Percentiles rank a stretch among this genome's conserved stretches.
Conservation (phyloP, 2,329 filamentous ascomycete genomes). For the Hypoxylon sp. region DNA sequence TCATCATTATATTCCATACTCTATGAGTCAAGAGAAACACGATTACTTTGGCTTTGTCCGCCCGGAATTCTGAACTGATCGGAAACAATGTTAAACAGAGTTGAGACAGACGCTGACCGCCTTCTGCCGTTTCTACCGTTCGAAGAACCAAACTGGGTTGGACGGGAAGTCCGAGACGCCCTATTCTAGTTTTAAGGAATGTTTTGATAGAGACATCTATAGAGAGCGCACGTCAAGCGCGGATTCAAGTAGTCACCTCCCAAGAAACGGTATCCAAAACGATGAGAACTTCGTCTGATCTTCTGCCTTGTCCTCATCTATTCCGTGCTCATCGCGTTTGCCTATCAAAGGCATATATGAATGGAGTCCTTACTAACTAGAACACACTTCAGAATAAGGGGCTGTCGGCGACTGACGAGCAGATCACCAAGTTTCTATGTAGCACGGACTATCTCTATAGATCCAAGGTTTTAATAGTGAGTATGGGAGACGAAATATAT, state of each 20-base stretch:
- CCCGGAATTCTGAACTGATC: conserved; percentile 4
- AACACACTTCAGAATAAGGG: background rate
- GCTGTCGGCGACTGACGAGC: background rate
- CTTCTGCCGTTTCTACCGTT: background rate
- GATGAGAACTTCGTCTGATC: too few species aligned
- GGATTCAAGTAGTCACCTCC: background rate
- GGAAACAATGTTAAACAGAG: background rate
- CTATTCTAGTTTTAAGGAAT: background rate
- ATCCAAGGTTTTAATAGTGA: too few species aligned
- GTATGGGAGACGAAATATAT: background rate
- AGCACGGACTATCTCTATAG: background rate
- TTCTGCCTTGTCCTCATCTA: too few species aligned
- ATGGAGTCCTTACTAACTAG: background rate
- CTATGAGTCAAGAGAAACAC: background rate
- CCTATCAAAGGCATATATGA: background rate
- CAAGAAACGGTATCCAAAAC: too few species aligned
- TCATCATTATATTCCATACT: conserved; percentile 1
- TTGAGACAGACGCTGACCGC: conserved; percentile 18
- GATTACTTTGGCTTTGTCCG: conserved; percentile 20
- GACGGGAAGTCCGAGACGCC: conserved; percentile 13
- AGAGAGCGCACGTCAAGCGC: background rate
- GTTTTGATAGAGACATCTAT: conserved; percentile 11
- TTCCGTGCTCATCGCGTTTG: background rate
- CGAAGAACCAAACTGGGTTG: conserved; percentile 1
- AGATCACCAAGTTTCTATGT: too few species aligned